These are phyloP conservation scores for Kodamaea sp. DNA, from an alignment of 1,139 yeast species.

Conservation along the genomic window DNA sequence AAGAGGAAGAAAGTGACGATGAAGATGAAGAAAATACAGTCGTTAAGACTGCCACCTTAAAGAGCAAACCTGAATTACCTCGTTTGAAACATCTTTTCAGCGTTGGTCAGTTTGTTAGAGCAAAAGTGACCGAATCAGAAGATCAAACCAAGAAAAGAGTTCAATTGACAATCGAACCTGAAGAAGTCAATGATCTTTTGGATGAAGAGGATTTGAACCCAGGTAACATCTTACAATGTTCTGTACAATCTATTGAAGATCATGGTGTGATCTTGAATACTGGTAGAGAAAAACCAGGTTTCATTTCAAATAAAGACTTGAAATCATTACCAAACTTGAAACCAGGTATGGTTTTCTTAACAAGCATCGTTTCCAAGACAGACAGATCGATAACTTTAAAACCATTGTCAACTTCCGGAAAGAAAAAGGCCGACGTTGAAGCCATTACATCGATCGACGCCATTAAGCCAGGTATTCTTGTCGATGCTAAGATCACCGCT, in stretches of 20 bases:
- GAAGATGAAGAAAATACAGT: constrained; percentile 25
- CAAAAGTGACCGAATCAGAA: constrained; percentile 51
- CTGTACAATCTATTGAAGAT: constrained; percentile 80
- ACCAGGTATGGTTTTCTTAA: constrained; percentile 50
- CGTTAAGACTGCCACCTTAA: constrained; percentile 26
- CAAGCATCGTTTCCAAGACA: constrained; percentile 43
- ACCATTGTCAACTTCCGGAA: constrained; percentile 23
- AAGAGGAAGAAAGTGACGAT: constrained; percentile 40
- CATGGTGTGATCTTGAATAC: constrained; percentile 79
- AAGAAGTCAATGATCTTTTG: constrained; percentile 57
- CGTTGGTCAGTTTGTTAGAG: constrained; percentile 85
- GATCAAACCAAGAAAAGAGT: constrained; percentile 50
- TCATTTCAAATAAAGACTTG: constrained; percentile 69
- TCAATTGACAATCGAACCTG: constrained; percentile 74
- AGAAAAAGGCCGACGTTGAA: constrained; percentile 45
- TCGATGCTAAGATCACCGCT: constrained; percentile 68
- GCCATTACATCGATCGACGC: constrained; percentile 71
- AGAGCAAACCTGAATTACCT: constrained; percentile 47
- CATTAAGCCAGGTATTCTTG: constrained; percentile 77
- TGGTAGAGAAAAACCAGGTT: constrained; percentile 64
- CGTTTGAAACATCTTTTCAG: constrained; percentile 51
- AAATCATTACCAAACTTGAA: constrained; percentile 19
- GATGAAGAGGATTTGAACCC: constrained; percentile 60
- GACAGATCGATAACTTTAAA: constrained; percentile 61
- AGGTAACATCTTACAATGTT: constrained; percentile 69